Evolutionary conservation across 2,329 filamentous ascomycete genomes (phyloP), one percentile per base, ranked within the genome.

Genomic region (Colletotrichum coccodes): DNA sequence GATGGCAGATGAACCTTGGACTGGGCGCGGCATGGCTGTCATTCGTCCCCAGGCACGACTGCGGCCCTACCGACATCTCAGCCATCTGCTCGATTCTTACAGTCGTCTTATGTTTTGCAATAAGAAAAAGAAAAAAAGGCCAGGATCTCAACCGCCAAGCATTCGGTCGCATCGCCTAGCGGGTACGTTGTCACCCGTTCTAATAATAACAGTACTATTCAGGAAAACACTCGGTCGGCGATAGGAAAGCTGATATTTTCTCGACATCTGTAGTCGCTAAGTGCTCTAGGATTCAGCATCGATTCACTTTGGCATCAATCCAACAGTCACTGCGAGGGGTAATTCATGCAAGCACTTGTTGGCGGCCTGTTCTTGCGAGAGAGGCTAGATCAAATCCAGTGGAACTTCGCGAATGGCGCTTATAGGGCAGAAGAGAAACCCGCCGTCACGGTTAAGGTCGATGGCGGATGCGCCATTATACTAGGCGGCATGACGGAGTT

Each of bases 371-470:
- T 8, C 53, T 42, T 36, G 46, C 16, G 14, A 30, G 5, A 44
- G 30, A 26, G 38, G 16, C 65, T 68, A 68, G 53, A 36, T 56
- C 38, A 6, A 42, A 60, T 65, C 1, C 30, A 49, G 61, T 49
- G 26, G 40, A 21, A 32, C 16, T 54, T 52, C 59, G 64, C 64
- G 53, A 65, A 28, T 42, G 40, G 54, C 21, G 47, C 32, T 16
- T 23, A 18, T 49, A 47, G 49, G 61, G 61, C 54, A n/a, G 38
- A 56, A 49, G 23, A n/a, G 28, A 68, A 50, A 47, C 54, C 61
- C 61, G 23, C 61, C 65, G 56, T 60, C 54, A 23, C 34, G 54
- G 54, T 68, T 50, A 26, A 54, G 34, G 47, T 47, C 34, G 28
- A 44, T 50, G 5, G 40, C 65, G 42, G 32, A 40, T 40, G 26